A percentile compares a stretch with the other conserved stretches of the same genome.
phyloP scores from a whole-genome alignment of 176 grass and related monocot genomes.

The Coix lacrymajobi region DNA sequence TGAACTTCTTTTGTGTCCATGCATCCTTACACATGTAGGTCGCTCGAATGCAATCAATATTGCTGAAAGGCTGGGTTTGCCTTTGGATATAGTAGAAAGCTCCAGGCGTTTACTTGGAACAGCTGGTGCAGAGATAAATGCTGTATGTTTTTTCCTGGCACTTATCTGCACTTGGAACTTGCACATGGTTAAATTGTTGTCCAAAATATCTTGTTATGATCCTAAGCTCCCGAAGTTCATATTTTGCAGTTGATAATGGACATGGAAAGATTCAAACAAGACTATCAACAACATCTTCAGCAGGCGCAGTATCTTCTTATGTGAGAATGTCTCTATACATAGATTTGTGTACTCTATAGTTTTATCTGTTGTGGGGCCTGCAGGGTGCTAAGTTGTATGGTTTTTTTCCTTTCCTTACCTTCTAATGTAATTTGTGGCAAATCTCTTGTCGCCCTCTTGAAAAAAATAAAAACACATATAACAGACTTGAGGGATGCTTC shows the following conservation, averaged over 20 bases:
- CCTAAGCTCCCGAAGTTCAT: constrained; percentile 8
- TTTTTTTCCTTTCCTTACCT: not conserved
- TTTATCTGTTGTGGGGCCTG: not conserved
- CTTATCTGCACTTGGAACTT: not conserved
- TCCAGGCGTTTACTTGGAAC: constrained; percentile 52
- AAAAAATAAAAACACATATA: not conserved
- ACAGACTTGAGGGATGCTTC: not conserved
- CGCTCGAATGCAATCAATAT: constrained; percentile 86
- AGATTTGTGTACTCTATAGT: constrained; percentile 1
- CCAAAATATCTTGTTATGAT: not conserved
- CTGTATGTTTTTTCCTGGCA: not conserved
- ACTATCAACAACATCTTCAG: constrained; percentile 51
- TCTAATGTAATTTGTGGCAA: not conserved
- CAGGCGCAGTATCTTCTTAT: constrained; percentile 50
- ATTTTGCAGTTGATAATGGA: constrained; percentile 71
- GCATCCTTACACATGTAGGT: constrained; percentile 33
- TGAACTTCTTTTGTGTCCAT: constrained; percentile 14
- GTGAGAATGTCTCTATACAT: constrained; percentile 42
- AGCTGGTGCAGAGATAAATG: constrained; percentile 73
- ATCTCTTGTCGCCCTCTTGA: not conserved
- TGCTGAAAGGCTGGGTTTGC: constrained; percentile 65
- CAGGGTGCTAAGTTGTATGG: not conserved
- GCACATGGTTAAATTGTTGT: not conserved
- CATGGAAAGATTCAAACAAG: constrained; percentile 79
- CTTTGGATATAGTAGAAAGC: constrained; percentile 42